Percentiles rank a stretch among this genome's conserved stretches.
phyloP scores from a whole-genome alignment of 1,284 basidiomycete species.

The Cryptococcus wingfieldii region DNA sequence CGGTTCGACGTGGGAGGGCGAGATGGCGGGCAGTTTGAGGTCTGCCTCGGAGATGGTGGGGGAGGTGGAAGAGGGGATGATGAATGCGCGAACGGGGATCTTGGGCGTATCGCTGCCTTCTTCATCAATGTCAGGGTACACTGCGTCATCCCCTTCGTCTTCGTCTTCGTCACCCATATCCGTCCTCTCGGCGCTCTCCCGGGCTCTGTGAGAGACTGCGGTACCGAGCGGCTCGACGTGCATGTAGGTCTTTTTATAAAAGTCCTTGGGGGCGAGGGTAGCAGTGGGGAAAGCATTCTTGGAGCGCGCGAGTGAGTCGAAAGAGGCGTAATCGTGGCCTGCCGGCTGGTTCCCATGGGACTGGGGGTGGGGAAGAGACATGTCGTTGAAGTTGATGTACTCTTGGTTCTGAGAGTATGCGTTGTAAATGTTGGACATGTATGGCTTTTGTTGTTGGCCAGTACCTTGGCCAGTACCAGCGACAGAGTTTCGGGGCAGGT shows the following conservation, averaged over 20 bases:
- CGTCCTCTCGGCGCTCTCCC: slow-evolving; percentile 12
- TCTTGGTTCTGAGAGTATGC: slow-evolving; percentile 11
- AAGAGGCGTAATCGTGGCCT: slow-evolving; percentile 16
- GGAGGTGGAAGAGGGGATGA: background rate
- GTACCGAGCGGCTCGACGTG: slow-evolving; percentile 45
- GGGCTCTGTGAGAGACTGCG: slow-evolving; percentile 21
- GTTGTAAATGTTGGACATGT: slow-evolving; percentile 19
- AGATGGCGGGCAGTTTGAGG: slow-evolving; percentile 15
- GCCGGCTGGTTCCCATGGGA: slow-evolving; percentile 3
- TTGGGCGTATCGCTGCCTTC: slow-evolving; percentile 14
- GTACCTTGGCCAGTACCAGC: background rate
- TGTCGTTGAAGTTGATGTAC: slow-evolving; percentile 2
- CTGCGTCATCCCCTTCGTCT: slow-evolving; percentile 8
- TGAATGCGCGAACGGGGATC: slow-evolving; percentile 13
- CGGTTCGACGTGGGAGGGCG: background rate
- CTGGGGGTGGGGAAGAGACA: background rate
- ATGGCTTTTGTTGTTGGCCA: slow-evolving; percentile 5
- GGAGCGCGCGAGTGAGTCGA: slow-evolving; percentile 37
- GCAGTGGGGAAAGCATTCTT: slow-evolving; percentile 28
- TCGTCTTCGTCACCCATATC: slow-evolving; percentile 7
- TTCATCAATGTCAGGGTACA: slow-evolving; percentile 4
- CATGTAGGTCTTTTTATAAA: slow-evolving; percentile 45
- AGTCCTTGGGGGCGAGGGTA: slow-evolving; percentile 36
- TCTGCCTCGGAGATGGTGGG: slow-evolving; percentile 3
- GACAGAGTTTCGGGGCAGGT: slow-evolving; percentile 19